Conservation (phyloP, 1,139 yeast genomes). For the Meyerozyma guilliermondii region DNA sequence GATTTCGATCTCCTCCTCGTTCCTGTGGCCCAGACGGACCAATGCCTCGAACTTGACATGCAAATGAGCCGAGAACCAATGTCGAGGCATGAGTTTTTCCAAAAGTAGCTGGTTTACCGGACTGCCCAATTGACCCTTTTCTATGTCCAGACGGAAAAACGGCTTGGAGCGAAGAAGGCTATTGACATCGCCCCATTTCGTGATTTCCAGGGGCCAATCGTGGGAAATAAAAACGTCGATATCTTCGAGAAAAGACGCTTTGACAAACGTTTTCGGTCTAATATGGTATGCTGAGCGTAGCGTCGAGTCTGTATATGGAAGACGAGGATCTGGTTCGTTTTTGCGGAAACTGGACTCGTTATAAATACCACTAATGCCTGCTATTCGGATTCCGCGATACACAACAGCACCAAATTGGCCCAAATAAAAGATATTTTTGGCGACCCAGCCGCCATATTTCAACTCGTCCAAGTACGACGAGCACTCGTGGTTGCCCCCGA, state of each 20-base stretch:
- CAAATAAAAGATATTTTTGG: conserved; percentile 82
- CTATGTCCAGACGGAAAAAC: conserved; percentile 61
- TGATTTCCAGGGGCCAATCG: conserved; percentile 93
- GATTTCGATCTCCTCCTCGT: conserved; percentile 1
- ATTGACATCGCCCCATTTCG: conserved; percentile 52
- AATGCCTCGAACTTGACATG: conserved; percentile 71
- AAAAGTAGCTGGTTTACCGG: conserved; percentile 63
- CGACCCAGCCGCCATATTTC: conserved; percentile 91
- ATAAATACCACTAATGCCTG: conserved; percentile 84
- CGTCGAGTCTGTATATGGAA: conserved; percentile 44
- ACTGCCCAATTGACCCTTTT: conserved; percentile 62
- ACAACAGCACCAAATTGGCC: conserved; percentile 76
- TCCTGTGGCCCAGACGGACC: conserved; percentile 13
- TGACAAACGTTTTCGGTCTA: conserved; percentile 57
- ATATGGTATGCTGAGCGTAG: conserved; percentile 70
- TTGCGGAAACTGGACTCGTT: conserved; percentile 35
- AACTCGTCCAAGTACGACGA: conserved; percentile 72
- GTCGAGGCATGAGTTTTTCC: conserved; percentile 49
- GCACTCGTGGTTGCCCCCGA: conserved; percentile 96
- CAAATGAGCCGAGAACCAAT: conserved; percentile 89
- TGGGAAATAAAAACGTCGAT: conserved; percentile 65
- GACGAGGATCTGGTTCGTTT: conserved; percentile 12
- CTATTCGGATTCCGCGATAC: conserved; percentile 69
- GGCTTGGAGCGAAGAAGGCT: conserved; percentile 55
- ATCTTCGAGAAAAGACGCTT: conserved; percentile 38